Percentiles rank a stretch among this genome's conserved stretches.
Evolutionary conservation across 2,329 filamentous ascomycete species (phyloP).

Genomic region (Penicillium griseofulvum): DNA sequence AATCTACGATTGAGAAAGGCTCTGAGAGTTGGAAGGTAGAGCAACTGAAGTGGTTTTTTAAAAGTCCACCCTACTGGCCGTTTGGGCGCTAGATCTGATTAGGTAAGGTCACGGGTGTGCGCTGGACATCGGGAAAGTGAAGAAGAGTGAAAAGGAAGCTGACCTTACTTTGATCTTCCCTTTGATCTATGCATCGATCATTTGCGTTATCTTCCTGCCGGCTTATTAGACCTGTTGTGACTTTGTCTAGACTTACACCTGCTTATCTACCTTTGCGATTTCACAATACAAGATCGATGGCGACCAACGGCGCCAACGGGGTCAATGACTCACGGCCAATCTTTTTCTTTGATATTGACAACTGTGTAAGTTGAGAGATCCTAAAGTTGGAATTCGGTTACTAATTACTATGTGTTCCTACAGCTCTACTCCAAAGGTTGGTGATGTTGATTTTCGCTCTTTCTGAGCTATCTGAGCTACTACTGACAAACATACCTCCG

Average conservation of each 20-base stretch:
- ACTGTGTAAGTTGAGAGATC: slow-evolving; percentile 63
- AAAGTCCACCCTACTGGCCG: slow-evolving; percentile 11
- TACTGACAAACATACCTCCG: slow-evolving; percentile 13
- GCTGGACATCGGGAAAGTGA: not conserved
- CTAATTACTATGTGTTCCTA: not conserved
- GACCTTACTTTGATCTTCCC: not conserved
- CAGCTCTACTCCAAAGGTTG: slow-evolving; percentile 80
- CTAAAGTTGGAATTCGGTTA: not conserved
- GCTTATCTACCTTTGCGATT: not conserved
- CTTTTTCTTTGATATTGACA: slow-evolving; percentile 92
- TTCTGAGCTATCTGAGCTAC: not conserved
- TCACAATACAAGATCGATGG: slow-evolving; percentile 21
- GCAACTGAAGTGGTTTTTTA: slow-evolving; percentile 4
- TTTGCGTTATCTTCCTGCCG: slow-evolving; percentile 7
- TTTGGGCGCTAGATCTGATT: slow-evolving; percentile 12
- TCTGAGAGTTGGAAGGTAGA: slow-evolving; percentile 9
- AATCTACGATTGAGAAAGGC: slow-evolving; percentile 5
- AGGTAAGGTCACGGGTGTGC: slow-evolving; percentile 16
- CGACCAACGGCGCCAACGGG: slow-evolving; percentile 19
- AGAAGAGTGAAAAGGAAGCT: not conserved
- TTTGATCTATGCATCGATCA: slow-evolving; percentile 17
- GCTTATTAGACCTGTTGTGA: slow-evolving; percentile 1
- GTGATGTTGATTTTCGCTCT: not conserved
- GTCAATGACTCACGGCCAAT: slow-evolving; percentile 50
- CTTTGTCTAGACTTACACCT: slow-evolving; percentile 1